Base-by-base conservation (phyloP, 768 basidiomycete genomes). In the Hysterangium stoloniferum region DNA sequence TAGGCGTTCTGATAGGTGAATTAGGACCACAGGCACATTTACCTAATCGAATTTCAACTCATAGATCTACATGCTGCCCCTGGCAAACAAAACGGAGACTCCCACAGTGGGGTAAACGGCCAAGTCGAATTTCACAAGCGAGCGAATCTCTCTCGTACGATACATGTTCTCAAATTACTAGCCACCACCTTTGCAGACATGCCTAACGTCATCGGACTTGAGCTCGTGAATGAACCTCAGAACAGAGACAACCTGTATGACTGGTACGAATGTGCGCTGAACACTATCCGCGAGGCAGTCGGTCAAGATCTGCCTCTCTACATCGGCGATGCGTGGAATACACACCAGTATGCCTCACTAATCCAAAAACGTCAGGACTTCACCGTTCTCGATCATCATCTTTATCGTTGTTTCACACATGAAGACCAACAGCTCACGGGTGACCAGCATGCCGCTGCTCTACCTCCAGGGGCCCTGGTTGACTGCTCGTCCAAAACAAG, bases 391-490 rank as follows among this genome's bases (percentile, higher is more conserved):
- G 89, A 92, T 62, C 85, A 89, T 56, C 89, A 91, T 59, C 73
- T 91, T 19, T 92, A 91, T 59, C 77, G 89, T 22, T 88, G 86
- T 63, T 88, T 89, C 62, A 85, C 84, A 0, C 54, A 62, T 0
- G 66, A 66, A 1, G 89, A 92, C 62, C 75, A 64, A 15, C 53
- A 62, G 1, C 79, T 76, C 3, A 61, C 74, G 6, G 84, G 75
- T 0, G 59, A 71, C 3, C 70, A 76, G 37, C 87, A 86, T 58
- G 70, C 78, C 6, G 59, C 62, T 38, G 64, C 72, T 0, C 65
- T 88, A 17, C 55, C 62, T 36, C 73, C 66, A 4, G 54, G 56
- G 1, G 45, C 72, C 66, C 33, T 75, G 69, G 1, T 61, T 62
- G 45, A 72, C 62, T 46, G 73, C 62, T 53, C 68, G 64, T 19